Evolutionary conservation across 225 moss, liverwort and hornwort species (phyloP), one percentile per base, ranked within the genome.

Genomic region (Bryoerythrophyllum caledonicum): DNA sequence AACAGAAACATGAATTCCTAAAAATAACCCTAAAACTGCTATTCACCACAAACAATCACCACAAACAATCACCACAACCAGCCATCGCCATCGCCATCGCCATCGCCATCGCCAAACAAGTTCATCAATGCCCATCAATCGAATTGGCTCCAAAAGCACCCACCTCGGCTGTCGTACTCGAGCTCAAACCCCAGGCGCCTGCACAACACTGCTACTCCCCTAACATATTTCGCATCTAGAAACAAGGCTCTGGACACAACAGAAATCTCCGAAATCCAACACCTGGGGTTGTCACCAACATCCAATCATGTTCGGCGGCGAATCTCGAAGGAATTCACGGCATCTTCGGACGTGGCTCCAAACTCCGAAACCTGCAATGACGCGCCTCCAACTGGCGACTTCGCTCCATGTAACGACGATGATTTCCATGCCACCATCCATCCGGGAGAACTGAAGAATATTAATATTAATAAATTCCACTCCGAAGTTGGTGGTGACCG

Each of bases 331-430:
- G 25, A 55, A 20, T 26, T 59, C 43, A 19, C 3, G 52, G 32
- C 67, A 32, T n/a, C 74, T 21, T 73, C 62, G 67, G 74, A 63
- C 11, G 44, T 82, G 72, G 63, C 38, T 8, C 13, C 63, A 28
- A 7, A 13, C 15, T 27, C 38, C 34, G 6, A 2, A 17, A 0
- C 10, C 3, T 48, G 38, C 75, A 71, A 61, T 76, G 24, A 6
- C 1, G 0, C 0, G 1, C 44, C 13, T 38, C 27, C 75, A 62
- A 83, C 46, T 83, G 79, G 72, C 67, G 32, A 11, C 2, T 10
- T 24, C 74, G 19, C 17, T 56, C 25, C 25, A 57, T 59, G 65
- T 44, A 21, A 49, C 48, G 48, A 49, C 23, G 54, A 55, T 26
- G 16, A 23, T 37, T 5, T 37, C 37, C 11, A 63, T 38, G 34